A percentile compares a stretch with the other conserved stretches of the same genome.
These are phyloP conservation scores for Basipetospora chlamydospora DNA, from an alignment of 2,329 filamentous ascomycete genomes.

Conservation along the genomic window DNA sequence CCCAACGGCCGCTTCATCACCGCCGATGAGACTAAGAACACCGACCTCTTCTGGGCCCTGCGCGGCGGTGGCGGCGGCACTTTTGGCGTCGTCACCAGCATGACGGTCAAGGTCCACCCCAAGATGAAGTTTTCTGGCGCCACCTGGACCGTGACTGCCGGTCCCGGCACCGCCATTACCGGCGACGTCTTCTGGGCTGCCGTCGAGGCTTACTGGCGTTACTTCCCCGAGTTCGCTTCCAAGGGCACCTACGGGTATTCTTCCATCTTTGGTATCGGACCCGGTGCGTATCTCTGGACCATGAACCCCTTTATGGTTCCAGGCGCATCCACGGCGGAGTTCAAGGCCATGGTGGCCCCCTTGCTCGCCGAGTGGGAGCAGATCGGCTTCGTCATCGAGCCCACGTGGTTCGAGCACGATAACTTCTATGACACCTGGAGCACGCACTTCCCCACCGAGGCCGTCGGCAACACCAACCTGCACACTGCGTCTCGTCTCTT, in stretches of 20 bases:
- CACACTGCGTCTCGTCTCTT: constrained; percentile 14
- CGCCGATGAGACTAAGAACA: constrained; percentile 30
- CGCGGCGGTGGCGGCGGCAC: constrained; percentile 44
- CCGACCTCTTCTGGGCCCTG: constrained; percentile 50
- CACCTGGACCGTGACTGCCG: constrained; percentile 24
- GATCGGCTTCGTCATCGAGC: constrained; percentile 19
- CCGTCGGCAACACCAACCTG: constrained; percentile 33
- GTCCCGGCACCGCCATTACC: constrained; percentile 12
- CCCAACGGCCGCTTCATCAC: constrained; percentile 30
- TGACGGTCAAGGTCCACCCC: constrained; percentile 37
- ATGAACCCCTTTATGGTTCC: constrained; percentile 29
- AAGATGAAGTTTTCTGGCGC: constrained; percentile 27
- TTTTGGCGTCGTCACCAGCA: constrained; percentile 40
- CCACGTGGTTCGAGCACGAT: constrained; percentile 13
- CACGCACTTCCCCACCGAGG: constrained; percentile 23
- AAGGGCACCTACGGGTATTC: constrained; percentile 34
- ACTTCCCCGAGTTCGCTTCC: constrained; percentile 31
- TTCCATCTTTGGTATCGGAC: constrained; percentile 29
- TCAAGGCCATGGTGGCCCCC: constrained; percentile 29
- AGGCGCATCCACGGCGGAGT: constrained; percentile 25
- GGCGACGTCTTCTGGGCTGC: constrained; percentile 32
- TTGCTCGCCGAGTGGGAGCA: constrained; percentile 24
- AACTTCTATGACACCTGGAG: constrained; percentile 27
- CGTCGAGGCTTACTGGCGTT: constrained; percentile 25
- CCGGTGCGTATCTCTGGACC: constrained; percentile 19